Percentiles rank a stretch among this genome's conserved stretches.
Conservation (phyloP, 176 grass and related monocot species). For the Hyparrhenia diplandra region DNA sequence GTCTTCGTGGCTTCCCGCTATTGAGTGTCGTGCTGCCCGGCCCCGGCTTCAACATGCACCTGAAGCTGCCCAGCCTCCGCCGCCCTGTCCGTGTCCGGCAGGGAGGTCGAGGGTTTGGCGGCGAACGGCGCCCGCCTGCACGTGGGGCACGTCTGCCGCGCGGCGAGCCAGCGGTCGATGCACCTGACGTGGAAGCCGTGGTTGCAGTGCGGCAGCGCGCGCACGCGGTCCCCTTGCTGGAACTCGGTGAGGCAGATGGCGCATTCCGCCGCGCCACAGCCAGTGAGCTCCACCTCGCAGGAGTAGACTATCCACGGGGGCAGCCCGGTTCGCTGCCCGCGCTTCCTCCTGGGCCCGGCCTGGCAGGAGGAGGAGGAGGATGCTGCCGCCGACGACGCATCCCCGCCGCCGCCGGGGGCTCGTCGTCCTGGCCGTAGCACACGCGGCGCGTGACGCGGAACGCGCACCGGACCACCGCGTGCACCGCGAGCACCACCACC, state of each 20-base stretch:
- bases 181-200: conserved; percentile 88
- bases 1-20: neutral
- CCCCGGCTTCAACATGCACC: neutral
- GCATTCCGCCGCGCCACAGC: conserved; percentile 70
- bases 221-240: conserved; percentile 61
- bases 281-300: conserved; percentile 30
- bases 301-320: conserved; percentile 42
- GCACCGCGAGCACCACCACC: conserved; percentile 46
- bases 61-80: neutral
- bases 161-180: conserved; percentile 83
- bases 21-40: neutral
- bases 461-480: conserved; percentile 44
- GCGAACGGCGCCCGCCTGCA: conserved; percentile 68
- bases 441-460: conserved; percentile 40
- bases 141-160: conserved; percentile 72
- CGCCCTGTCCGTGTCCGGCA: neutral
- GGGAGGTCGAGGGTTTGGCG: neutral
- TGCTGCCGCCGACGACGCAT: neutral
- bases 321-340: conserved; percentile 8
- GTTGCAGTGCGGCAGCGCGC: conserved; percentile 66
- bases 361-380: neutral
- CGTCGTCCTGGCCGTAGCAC: conserved; percentile 42
- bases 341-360: neutral
- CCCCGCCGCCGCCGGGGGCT: neutral
- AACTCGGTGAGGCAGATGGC: conserved; percentile 93